These are phyloP conservation scores for Cladophialophora psammophila DNA, from an alignment of 2,329 filamentous ascomycete genomes.

Conservation along the genomic window DNA sequence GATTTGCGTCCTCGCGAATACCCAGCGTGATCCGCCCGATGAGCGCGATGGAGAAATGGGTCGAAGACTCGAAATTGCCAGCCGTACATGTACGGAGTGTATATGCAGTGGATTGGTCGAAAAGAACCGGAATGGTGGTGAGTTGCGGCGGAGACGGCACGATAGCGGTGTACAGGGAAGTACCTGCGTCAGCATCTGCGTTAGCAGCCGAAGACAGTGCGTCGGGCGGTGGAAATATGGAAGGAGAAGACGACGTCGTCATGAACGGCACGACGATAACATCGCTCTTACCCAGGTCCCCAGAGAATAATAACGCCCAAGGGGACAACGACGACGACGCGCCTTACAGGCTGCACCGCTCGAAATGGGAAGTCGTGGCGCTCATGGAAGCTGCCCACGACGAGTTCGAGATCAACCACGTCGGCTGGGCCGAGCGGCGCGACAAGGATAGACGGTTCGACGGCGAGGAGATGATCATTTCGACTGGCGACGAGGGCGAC, in stretches of 20 bases:
- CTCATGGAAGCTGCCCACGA: constrained; percentile 80
- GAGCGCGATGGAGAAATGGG: constrained; percentile 81
- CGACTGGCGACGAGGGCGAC: constrained; percentile 89
- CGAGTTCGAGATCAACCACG: constrained; percentile 92
- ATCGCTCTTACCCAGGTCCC: constrained; percentile 38
- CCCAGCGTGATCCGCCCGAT: constrained; percentile 87
- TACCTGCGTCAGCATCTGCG: constrained; percentile 32
- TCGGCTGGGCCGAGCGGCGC: constrained; percentile 82
- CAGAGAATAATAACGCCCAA: constrained; percentile 15
- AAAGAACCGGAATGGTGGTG: constrained; percentile 76
- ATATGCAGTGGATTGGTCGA: constrained; percentile 87
- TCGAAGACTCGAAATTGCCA: constrained; percentile 77
- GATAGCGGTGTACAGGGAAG: constrained; percentile 79
- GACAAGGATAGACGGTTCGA: constrained; percentile 68
- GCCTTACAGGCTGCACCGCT: constrained; percentile 42
- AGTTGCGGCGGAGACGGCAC: constrained; percentile 87
- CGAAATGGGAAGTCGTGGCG: constrained; percentile 75
- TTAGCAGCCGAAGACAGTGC: constrained; percentile 15
- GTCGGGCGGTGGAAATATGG: background rate
- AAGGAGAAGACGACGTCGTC: constrained; percentile 38
- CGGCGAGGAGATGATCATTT: constrained; percentile 83
- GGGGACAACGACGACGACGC: constrained; percentile 25
- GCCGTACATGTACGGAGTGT: constrained; percentile 78
- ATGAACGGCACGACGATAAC: constrained; percentile 31
- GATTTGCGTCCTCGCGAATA: constrained; percentile 53